Percentiles rank a stretch among this genome's conserved stretches.
Evolutionary conservation across 2,329 filamentous ascomycete species (phyloP).

Genomic region (Myriosclerotinia curreyana): DNA sequence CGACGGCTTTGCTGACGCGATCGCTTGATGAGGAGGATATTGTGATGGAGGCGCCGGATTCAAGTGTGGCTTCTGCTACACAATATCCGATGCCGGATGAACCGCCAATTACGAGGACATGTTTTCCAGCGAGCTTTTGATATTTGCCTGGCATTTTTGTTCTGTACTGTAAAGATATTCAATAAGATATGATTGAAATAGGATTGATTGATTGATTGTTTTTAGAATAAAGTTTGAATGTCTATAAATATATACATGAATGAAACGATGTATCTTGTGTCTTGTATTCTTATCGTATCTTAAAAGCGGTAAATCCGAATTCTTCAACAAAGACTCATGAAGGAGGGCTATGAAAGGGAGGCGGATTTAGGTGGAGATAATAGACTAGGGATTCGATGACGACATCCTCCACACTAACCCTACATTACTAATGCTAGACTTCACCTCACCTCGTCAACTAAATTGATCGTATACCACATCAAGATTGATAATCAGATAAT

Average conservation of each 20-base stretch:
- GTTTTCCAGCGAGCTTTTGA: conserved; percentile 34
- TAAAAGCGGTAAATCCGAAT: conserved; percentile 4
- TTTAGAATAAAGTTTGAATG: neutral
- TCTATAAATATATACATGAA: neutral
- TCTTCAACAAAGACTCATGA: neutral
- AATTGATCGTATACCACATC: too few relatives aligned
- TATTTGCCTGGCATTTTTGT: conserved; percentile 29
- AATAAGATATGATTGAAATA: neutral
- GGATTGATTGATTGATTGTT: neutral
- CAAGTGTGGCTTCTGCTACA: conserved; percentile 35
- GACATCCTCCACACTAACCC: neutral
- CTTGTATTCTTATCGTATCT: neutral
- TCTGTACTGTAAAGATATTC: neutral
- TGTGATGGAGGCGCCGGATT: conserved; percentile 30
- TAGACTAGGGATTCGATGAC: neutral
- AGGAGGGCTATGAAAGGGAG: neutral
- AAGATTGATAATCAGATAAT: too few relatives aligned
- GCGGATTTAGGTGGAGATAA: neutral
- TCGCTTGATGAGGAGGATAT: conserved; percentile 29
- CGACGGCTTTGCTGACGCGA: conserved; percentile 23
- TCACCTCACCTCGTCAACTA: neutral
- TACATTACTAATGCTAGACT: conserved; percentile 2
- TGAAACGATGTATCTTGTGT: neutral
- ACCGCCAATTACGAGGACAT: conserved; percentile 35
- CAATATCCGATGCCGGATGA: conserved; percentile 34